Evolutionary conservation across 805 yeast genomes (phyloP), one percentile per base, ranked within the genome.

Genomic region (Ogataea glucozyma): DNA sequence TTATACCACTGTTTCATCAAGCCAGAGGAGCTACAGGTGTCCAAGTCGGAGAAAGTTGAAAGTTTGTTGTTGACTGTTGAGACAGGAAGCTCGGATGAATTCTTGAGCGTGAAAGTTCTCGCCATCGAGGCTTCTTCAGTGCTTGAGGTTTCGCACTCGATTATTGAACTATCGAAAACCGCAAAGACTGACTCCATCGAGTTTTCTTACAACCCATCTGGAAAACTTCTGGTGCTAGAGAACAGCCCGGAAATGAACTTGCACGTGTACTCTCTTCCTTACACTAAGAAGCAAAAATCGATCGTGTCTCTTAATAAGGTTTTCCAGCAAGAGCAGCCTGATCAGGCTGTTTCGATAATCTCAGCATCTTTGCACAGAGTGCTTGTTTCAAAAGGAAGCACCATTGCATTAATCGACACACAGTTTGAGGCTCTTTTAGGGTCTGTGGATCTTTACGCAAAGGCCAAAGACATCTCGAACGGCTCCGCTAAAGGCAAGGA

Each of bases 321-420:
- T 18, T 63, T 62, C 38, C 40, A 43, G 14, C 57, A 58, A 23
- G 68, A 64, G 39, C 51, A 53, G 10, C 16, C 21, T 4, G 51
- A 52, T 19, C 48, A 58, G 11, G 58, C 63, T 33, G 47, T 62
- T 22, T 66, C 78, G 2, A 61, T 75, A 21, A 41, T 56, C 26
- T 59, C 72, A 3, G 72, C 73, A 4, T 65, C 76, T 29, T 58
- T 71, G 11, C 76, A 73, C 50, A 65, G 83, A 50, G 49, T 76
- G n/a, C 56, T 78, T 9, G 48, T 77, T 8, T 61, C 77, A 0
- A 57, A 61, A 40, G 66, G 66, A 21, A 62, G 67, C 46, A 63
- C 67, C 39, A 54, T 76, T 26, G 65, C 67, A 29, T 57, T 78
- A 38, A 50, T 78, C 37, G 79, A 76, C 53, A 60, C 70, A 49